These are phyloP conservation scores for Scutellaria galericulata DNA, from an alignment of 257 asterid species.

Conservation along the genomic window DNA sequence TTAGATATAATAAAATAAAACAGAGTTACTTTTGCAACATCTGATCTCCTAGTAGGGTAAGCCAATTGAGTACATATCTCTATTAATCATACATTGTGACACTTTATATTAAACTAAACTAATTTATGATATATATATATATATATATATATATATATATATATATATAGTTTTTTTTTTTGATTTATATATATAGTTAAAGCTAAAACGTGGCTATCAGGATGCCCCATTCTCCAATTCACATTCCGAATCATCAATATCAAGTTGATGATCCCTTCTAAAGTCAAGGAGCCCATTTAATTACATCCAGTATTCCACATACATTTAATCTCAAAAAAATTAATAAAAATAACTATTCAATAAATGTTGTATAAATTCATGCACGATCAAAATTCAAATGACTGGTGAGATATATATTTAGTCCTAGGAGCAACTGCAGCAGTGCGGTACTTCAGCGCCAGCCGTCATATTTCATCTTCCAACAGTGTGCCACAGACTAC, in stretches of 20 bases:
- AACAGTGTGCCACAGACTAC: no score
- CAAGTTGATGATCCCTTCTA: constrained; percentile 7
- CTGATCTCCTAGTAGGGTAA: constrained; percentile 13
- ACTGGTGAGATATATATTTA: no score
- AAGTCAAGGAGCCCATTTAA: neutral
- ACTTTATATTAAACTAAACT: constrained; percentile 3
- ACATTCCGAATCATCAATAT: constrained; percentile 18
- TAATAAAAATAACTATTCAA: no score
- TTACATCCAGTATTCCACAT: neutral
- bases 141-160: no score
- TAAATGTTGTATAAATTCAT: no score
- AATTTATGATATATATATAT: neutral
- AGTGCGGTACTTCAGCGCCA: no score
- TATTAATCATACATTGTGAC: constrained; percentile 8
- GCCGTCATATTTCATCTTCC: no score
- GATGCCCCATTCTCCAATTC: constrained; percentile 23
- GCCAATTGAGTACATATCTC: constrained; percentile 19
- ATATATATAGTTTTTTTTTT: no score
- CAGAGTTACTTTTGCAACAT: neutral
- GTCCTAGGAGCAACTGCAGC: no score
- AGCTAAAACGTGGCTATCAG: constrained; percentile 13
- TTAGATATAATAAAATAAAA: neutral
- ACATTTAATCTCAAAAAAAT: neutral
- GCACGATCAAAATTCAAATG: no score
- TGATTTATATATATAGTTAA: neutral